Base-by-base conservation (phyloP, 805 yeast species). In the Myxozyma monticola region DNA sequence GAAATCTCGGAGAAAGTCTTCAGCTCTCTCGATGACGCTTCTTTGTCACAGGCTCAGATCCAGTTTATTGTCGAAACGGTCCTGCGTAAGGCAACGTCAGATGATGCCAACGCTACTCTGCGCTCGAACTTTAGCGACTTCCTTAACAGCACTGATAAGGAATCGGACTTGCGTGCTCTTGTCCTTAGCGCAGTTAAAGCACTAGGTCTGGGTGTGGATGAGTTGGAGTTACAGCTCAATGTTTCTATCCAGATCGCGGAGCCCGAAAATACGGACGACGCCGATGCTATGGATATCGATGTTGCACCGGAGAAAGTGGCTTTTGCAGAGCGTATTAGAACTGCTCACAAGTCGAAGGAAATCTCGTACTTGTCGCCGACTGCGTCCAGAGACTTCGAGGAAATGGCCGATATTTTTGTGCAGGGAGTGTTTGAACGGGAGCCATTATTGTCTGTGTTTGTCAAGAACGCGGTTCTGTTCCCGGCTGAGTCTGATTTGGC, bases 271-370 rank as follows among this genome's bases (percentile, higher is more conserved):
- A 24, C 47, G 2, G 17, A 6, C 4, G 35, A 25, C 14, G 51
- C 48, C 7, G 61, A 60, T 10, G 15, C 43, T 4, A 59, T 56
- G 49, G 40, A 62, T 17, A 56, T 64, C 7, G 62, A 62, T 15
- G 60, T 63, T 14, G 71, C 67, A 21, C 62, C 69, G 9, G 71
- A 64, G 28, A 63, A 71, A 20, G 70, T 35, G 17, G 26, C 25
- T 10, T 53, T 45, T 31, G 51, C 47, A 18, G 43, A 45, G n/a
- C 51, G 54, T 20, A 12, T 53, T 14, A 39, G 28, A 12, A n/a
- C 35, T 8, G 36, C 49, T n/a, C n/a, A 25, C n/a, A 36, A 20
- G 37, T 25, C 51, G 4, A 22, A 25, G 8, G 18, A 17, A 14
- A 17, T 29, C 21, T 48, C 58, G 8, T 57, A 56, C 33, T 35